Conservation (phyloP, 2,329 filamentous ascomycete genomes). For the Talaromyces funiculosus region DNA sequence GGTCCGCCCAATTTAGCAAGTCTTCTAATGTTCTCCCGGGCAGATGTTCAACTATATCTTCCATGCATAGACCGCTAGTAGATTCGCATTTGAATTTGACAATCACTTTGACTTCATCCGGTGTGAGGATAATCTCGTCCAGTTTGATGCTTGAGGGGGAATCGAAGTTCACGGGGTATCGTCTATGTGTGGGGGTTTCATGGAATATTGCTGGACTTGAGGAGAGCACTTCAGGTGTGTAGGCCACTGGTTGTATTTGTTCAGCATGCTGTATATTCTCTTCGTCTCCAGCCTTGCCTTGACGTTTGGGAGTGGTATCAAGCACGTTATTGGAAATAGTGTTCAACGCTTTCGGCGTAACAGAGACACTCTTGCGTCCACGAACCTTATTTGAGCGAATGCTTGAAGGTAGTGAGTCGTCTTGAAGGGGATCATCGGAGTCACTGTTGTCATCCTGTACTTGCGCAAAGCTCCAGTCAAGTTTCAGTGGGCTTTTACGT, state of each 20-base stretch:
- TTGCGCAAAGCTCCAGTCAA: constrained; percentile 35
- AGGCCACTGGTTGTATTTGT: background rate
- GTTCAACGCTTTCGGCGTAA: constrained; percentile 2
- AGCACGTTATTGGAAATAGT: background rate
- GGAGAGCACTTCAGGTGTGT: constrained; percentile 7
- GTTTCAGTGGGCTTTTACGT: constrained; percentile 25
- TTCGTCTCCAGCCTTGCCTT: background rate
- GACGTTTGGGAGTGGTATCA: background rate
- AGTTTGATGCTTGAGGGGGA: constrained; percentile 17
- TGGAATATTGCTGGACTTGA: constrained; percentile 2
- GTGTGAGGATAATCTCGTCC: constrained; percentile 20
- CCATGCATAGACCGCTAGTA: constrained; percentile 23
- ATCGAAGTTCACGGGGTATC: background rate
- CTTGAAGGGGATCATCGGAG: constrained; percentile 41
- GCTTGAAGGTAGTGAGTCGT: constrained; percentile 26
- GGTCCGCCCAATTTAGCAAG: constrained; percentile 23
- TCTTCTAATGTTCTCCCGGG: constrained; percentile 21
- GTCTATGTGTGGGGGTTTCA: constrained; percentile 5
- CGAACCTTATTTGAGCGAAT: constrained; percentile 7
- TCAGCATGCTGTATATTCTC: background rate
- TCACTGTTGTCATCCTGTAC: constrained; percentile 29
- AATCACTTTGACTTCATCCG: constrained; percentile 29
- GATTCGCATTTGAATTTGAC: constrained; percentile 24
- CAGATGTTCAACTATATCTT: constrained; percentile 25
- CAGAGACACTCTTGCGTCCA: background rate